Conservation (phyloP, 176 grass and related monocot genomes). For the Oryza meridionalis region DNA sequence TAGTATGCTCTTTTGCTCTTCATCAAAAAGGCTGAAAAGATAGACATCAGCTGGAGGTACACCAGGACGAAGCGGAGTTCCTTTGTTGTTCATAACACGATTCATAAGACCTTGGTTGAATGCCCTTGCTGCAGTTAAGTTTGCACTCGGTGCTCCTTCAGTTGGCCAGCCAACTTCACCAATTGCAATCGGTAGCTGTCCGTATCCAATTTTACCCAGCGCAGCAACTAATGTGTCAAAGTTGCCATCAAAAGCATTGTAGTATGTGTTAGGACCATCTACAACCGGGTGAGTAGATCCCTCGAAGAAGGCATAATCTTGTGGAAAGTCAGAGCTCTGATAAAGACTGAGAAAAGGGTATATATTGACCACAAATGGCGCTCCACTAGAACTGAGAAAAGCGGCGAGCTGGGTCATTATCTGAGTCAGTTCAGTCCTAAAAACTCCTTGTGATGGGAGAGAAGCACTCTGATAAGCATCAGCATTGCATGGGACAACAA, state of each 20-base stretch:
- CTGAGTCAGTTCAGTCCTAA: conserved; percentile 91
- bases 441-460: conserved; percentile 82
- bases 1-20: conserved; percentile 75
- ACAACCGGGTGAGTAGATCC: conserved; percentile 91
- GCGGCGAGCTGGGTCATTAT: conserved; percentile 83
- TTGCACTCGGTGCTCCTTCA: conserved; percentile 86
- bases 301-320: conserved; percentile 97
- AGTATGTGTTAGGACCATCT: conserved; percentile 82
- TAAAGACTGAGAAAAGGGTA: conserved; percentile 96
- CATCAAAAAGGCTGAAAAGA: conserved; percentile 90
- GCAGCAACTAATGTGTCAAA: conserved; percentile 89
- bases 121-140: conserved; percentile 79
- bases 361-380: conserved; percentile 92
- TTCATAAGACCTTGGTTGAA: conserved; percentile 92
- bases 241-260: conserved; percentile 98
- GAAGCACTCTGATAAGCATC: conserved; percentile 78
- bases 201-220: conserved; percentile 77
- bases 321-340: conserved; percentile 83
- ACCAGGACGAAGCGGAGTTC: conserved; percentile 79
- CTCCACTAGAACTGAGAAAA: conserved; percentile 80
- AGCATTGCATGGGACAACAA: conserved; percentile 93
- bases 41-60: conserved; percentile 80
- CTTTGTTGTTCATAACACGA: conserved; percentile 77
- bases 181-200: conserved; percentile 75
- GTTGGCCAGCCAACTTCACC: conserved; percentile 98